Conservation (phyloP, 352 stramenopile species). For the Plasmopara viticola region DNA sequence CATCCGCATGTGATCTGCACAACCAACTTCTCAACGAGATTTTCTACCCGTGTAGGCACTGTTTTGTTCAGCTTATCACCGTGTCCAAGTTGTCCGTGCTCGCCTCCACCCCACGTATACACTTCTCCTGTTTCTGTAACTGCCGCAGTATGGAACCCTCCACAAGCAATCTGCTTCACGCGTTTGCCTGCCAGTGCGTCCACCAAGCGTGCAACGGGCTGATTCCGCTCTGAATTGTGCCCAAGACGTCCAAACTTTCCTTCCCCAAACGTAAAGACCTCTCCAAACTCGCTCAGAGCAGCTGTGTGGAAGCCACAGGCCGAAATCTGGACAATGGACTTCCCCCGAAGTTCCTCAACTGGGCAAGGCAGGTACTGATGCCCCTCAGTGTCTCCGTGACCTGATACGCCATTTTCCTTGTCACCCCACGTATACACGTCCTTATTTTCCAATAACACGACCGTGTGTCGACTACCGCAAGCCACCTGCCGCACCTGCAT, state of each 20-base stretch:
- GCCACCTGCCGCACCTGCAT: conserved; percentile 89
- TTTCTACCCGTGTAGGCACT: conserved; percentile 88
- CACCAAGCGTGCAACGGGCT: conserved; percentile 66
- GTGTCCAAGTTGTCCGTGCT: conserved; percentile 95
- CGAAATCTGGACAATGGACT: conserved; percentile 85
- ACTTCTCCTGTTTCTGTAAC: conserved; percentile 82
- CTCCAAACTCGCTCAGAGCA: conserved; percentile 72
- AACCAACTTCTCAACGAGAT: conserved; percentile 82
- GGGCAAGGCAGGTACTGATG: conserved; percentile 92
- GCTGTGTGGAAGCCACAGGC: conserved; percentile 85
- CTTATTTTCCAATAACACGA: conserved; percentile 82
- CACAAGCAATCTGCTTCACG: conserved; percentile 84
- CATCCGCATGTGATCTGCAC: conserved; percentile 95
- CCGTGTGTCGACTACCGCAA: conserved; percentile 92
- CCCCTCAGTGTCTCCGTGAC: conserved; percentile 91
- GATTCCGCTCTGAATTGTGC: conserved; percentile 80
- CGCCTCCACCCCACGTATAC: conserved; percentile 85
- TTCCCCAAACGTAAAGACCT: conserved; percentile 92
- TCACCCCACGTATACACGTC: conserved; percentile 94
- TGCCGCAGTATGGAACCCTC: conserved; percentile 83
- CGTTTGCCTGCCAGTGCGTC: conserved; percentile 64
- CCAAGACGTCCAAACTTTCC: conserved; percentile 87
- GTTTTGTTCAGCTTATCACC: conserved; percentile 96
- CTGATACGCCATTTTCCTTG: conserved; percentile 94
- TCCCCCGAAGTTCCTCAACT: conserved; percentile 84